Evolutionary conservation across 176 grass and related monocot genomes (phyloP), one percentile per base, ranked within the genome.

Genomic region (Themeda triandra): DNA sequence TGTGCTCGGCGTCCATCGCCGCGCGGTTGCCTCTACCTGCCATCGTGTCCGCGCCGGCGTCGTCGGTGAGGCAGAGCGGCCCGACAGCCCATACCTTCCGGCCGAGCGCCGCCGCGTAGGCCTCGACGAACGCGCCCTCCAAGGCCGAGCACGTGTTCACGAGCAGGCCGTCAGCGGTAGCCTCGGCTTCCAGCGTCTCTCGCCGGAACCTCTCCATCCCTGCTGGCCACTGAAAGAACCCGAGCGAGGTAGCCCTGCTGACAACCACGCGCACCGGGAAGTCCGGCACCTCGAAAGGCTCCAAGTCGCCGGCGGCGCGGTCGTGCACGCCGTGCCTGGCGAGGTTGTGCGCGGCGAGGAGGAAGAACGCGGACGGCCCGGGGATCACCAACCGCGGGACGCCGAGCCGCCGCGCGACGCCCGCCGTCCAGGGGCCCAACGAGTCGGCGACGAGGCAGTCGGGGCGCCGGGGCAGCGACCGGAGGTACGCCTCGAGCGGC

Each of bases 101-200:
- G 36, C 54, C 76, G 49, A 94, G 49, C 36, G 72, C 89, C 71
- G 62, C 73, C 10, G 72, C 53, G 77, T 89, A 94, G 32, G 39
- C 4, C 44, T 82, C 46, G 7, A 91, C 54, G 81, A 88, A 91
- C 19, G 46, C 54, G 37, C 42, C 71, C 65, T 93, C 87, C n/a
- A 90, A 8, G 0, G 80, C 73, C 17, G 74, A 77, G 79, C 82
- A 94, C 21, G 88, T 94, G 84, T 94, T 89, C 29, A 91, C 6
- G 8, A 92, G 14, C 18, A 89, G n/a, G 15, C 80, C 87, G 18
- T 92, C 87, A 14, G 89, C 84, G 13, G 54, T 64, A 44, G 79
- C 80, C 89, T 94, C 84, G 13, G 83, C 89, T 3, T 89, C 83
- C 15, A 85, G 69, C 46, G 58, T 37, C 65, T 91, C 86, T 0